Evolutionary conservation across 352 stramenopile genomes (phyloP), one percentile per base, ranked within the genome.

Genomic region (Phytophthora aleatoria): DNA sequence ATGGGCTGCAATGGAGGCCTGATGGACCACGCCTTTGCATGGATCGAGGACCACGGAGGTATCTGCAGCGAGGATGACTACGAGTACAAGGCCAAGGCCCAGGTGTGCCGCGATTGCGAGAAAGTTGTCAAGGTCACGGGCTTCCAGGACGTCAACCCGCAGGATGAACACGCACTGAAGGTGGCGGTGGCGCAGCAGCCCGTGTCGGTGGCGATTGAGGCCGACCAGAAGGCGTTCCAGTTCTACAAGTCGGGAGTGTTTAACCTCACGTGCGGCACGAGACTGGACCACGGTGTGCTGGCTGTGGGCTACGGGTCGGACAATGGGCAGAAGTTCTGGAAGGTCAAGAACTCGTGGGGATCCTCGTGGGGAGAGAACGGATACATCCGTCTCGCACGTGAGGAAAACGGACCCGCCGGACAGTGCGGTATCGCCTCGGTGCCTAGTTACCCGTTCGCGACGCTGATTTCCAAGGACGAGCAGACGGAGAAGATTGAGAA

Each of bases 1-100:
- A 89, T 97, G 73, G 97, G 96, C 57, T 99, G 98, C 84, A 96
- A 96, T 61, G 98, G 97, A 27, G 98, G 97, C 28, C 74, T 99
- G 12, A 99, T 99, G 96, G 95, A 98, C 78, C 96, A 99, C 69
- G 96, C 96, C 9, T 99, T 99, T 69, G 76, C 90, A 15, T 99
- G 95, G 80, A 97, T 99, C 58, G 89, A 98, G 64, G 74, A 86
- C 43, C 81, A 96, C 52, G 84, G 83, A 26, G 85, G 89, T 31
- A 76, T 99, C n/a, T 99, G 95, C 74, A 89, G 79, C 12, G 96
- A 99, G 67, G 79, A 83, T 0, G 95, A 98, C 54, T 99, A 99
- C 72, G 87, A 93, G n/a, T 99, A 99, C 75, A 71, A 83, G 39
- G 91, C 75, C 12, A 77, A 85, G 52, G 76, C 81, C n/a, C 73